A percentile compares a stretch with the other conserved stretches of the same genome.
Evolutionary conservation across 139 green algal genomes (phyloP).

Genomic region (Chlorella sp.): DNA sequence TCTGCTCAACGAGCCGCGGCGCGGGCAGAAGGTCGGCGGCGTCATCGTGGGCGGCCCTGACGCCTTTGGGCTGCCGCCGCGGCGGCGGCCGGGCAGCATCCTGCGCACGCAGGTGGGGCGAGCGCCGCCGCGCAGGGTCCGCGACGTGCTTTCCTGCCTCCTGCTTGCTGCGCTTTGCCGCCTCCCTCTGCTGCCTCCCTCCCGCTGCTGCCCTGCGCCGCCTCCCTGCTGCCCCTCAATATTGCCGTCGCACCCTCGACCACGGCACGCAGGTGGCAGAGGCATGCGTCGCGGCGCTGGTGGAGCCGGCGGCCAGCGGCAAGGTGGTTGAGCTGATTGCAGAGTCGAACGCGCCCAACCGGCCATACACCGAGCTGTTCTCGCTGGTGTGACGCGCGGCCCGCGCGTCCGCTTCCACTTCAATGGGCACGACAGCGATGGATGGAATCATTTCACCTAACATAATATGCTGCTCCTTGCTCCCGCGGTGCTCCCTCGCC

Average conservation of each 20-base stretch:
- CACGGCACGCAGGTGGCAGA: slow-evolving; percentile 69
- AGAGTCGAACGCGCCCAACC: not conserved
- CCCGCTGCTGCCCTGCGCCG: too few relatives aligned
- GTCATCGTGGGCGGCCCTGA: slow-evolving; percentile 59
- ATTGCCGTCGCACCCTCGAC: not conserved
- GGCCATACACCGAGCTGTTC: slow-evolving; percentile 17
- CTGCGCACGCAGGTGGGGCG: slow-evolving; percentile 24
- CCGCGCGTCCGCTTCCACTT: too few relatives aligned
- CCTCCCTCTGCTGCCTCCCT: too few relatives aligned
- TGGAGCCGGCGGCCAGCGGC: slow-evolving; percentile 51
- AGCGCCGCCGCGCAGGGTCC: too few relatives aligned
- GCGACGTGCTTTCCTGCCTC: too few relatives aligned
- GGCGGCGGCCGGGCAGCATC: slow-evolving; percentile 40
- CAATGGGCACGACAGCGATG: too few relatives aligned
- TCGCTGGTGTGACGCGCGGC: slow-evolving; percentile 16
- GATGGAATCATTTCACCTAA: too few relatives aligned
- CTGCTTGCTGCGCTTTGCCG: too few relatives aligned
- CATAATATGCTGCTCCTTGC: too few relatives aligned
- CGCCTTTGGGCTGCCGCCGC: slow-evolving; percentile 51
- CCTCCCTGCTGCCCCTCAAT: too few relatives aligned
- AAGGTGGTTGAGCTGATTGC: slow-evolving; percentile 61
- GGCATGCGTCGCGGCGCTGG: slow-evolving; percentile 70
- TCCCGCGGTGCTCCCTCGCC: too few relatives aligned
- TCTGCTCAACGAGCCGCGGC: slow-evolving; percentile 54
- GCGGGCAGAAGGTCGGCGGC: slow-evolving; percentile 26